Base-by-base conservation (phyloP, 176 grass and related monocot species). In the Saccharum officinarum region DNA sequence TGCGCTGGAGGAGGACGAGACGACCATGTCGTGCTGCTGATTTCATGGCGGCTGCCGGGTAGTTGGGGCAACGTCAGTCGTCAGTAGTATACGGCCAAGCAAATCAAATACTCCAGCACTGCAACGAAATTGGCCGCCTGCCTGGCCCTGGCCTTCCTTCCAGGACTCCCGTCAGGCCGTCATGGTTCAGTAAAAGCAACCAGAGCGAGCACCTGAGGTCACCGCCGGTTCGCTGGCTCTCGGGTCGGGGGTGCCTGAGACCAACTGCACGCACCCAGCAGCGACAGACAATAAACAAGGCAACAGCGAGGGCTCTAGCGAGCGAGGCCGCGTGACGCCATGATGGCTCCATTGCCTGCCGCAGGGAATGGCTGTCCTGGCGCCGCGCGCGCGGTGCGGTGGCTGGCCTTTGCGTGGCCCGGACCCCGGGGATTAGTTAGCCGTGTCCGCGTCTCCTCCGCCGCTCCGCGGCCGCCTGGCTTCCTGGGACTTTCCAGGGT, bases 41-140 rank as follows among this genome's bases (percentile, higher is more conserved):
- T n/a, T 90, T 90, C 79, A 60, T 74, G 88, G 73, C 79, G 88
- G 84, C 79, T 90, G 84, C 80, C 46, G 67, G 42, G 70, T 46
- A 28, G 34, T 15, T 63, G 10, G 63, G 42, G n/a, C 6, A 15
- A 39, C 67, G 16, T 39, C 44, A 12, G 54, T 57, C 28, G 28
- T 28, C 28, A 9, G 54, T 57, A 55, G 52, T 10, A 41, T 28
- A 44, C 81, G 44, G 85, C 33, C 67, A 84, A 45, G 18, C 75
- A 30, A 40, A 57, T 55, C 22, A n/a, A n/a, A 61, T 61, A 10
- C 57, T 60, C n/a, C 59, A 16, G n/a, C 41, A 28, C 64, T 4
- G 69, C 46, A 59, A n/a, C 54, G 20, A 59, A 22, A 76, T 37
- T 79, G 14, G 49, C 23, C 2, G 4, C 13, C 65, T 54, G 42